Evolutionary conservation across 371 early-diverging fungal species (phyloP), one percentile per base, ranked within the genome.

Genomic region (Coelomomyces lativittatus): DNA sequence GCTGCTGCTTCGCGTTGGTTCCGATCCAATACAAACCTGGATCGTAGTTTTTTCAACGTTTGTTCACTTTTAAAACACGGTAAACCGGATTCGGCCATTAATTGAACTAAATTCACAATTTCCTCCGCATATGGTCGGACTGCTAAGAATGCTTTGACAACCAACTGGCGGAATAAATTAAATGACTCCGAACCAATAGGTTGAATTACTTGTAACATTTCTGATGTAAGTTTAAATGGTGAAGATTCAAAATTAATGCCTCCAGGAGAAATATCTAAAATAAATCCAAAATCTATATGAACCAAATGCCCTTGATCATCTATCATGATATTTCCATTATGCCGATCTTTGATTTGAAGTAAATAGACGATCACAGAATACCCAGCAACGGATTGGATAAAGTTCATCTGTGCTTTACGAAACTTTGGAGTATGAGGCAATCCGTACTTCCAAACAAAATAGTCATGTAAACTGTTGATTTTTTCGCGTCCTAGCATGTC

Each of bases 251-350:
- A 88, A 25, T 82, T 92, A 48, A 91, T 83, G 17, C 97, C 98
- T 49, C 99, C 99, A 0, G 98, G 98, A 8, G 96, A 87, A 51
- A 98, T 97, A 51, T 93, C 97, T 37, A 99, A 73, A 51, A 99
- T 97, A 58, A 97, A 99, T 14, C 99, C 99, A 62, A 99, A 99
- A 62, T 99, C 98, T 48, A 99, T 98, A 58, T 99, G 99, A 53
- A 99, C 77, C 27, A 98, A 82, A 59, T 96, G 91, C 0, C 99
- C 99, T 43, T 83, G 72, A 40, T 89, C 85, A 53, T 98, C 96
- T 50, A 98, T 65, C 97, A 99, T 95, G 50, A 99, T 96, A 63
- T 99, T 99, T 41, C 98, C 99, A 61, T 99, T 99, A 64, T 99
- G 99, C 24, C 99, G 79, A 67, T 99, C 99, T 63, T 97, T 97